Conservation (phyloP, 1,139 yeast species). For the Pichia sp. region DNA sequence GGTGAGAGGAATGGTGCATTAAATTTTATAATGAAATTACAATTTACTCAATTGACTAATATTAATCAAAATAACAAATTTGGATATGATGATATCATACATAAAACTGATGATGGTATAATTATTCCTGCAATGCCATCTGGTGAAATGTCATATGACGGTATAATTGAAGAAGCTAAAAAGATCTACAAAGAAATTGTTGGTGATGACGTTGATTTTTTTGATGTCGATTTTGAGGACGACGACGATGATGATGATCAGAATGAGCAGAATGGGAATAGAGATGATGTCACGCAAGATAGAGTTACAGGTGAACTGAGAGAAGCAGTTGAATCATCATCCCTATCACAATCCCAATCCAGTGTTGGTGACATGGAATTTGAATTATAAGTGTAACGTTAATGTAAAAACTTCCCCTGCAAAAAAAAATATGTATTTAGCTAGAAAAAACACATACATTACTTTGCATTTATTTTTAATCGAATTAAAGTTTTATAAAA, state of each 20-base stretch:
- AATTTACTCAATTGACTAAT: slow-evolving; percentile 63
- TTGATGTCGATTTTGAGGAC: slow-evolving; percentile 93
- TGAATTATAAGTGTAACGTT: slow-evolving; percentile 3
- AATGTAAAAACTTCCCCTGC: too few relatives aligned
- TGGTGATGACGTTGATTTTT: slow-evolving; percentile 91
- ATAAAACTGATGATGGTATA: slow-evolving; percentile 37
- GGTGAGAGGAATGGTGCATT: slow-evolving; percentile 46
- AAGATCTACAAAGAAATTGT: slow-evolving; percentile 67
- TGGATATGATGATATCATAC: slow-evolving; percentile 9
- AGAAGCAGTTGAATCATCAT: not conserved
- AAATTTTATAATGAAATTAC: slow-evolving; percentile 70
- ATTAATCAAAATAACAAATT: slow-evolving; percentile 13
- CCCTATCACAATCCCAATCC: too few relatives aligned
- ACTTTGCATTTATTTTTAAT: too few relatives aligned
- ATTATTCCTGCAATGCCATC: slow-evolving; percentile 70
- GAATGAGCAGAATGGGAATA: slow-evolving; percentile 4
- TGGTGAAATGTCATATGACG: slow-evolving; percentile 84
- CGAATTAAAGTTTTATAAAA: too few relatives aligned
- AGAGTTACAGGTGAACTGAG: not conserved
- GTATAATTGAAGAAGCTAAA: slow-evolving; percentile 76
- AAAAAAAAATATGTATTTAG: too few relatives aligned
- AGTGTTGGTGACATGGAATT: slow-evolving; percentile 20
- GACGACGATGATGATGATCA: slow-evolving; percentile 53
- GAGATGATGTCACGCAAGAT: slow-evolving; percentile 13
- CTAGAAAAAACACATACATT: too few relatives aligned